Evolutionary conservation across 2,329 filamentous ascomycete genomes (phyloP).

Genomic region (Rugonectria rugulosa): DNA sequence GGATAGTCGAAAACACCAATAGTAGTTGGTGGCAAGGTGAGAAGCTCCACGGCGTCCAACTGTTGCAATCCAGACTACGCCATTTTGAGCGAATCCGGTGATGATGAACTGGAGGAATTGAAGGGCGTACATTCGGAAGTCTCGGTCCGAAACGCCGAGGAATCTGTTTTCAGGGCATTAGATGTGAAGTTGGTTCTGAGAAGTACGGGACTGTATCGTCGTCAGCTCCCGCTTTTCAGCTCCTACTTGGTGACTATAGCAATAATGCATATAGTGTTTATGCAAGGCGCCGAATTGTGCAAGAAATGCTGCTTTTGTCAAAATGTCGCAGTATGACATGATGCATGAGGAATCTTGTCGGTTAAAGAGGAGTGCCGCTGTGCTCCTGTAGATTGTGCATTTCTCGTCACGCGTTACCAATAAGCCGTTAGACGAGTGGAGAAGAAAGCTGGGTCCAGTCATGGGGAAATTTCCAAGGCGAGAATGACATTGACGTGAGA

Average conservation of each 20-base stretch:
- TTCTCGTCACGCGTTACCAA: conserved; percentile 27
- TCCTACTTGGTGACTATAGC: no score
- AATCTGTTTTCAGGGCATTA: no score
- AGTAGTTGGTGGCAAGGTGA: background rate
- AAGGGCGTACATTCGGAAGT: background rate
- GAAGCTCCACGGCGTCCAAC: background rate
- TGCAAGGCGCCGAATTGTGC: no score
- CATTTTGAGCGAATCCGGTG: conserved; percentile 1
- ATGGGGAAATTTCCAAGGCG: conserved; percentile 25
- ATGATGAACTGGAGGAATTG: background rate
- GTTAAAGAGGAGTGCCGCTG: conserved; percentile 3
- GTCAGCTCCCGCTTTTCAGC: no score
- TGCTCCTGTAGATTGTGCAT: conserved; percentile 12
- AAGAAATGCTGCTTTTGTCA: no score
- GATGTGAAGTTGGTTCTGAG: no score
- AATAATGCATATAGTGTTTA: no score
- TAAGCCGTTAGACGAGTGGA: conserved; percentile 25
- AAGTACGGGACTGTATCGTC: no score
- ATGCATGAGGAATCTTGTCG: conserved; percentile 16
- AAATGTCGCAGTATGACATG: conserved; percentile 15
- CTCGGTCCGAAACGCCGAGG: background rate
- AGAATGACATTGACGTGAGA: background rate
- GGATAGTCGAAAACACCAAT: background rate
- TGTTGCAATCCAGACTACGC: background rate
- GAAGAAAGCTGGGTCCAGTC: conserved; percentile 22